Conservation (phyloP, 2,329 filamentous ascomycete species). For the Neopestalotiopsis rosae region DNA sequence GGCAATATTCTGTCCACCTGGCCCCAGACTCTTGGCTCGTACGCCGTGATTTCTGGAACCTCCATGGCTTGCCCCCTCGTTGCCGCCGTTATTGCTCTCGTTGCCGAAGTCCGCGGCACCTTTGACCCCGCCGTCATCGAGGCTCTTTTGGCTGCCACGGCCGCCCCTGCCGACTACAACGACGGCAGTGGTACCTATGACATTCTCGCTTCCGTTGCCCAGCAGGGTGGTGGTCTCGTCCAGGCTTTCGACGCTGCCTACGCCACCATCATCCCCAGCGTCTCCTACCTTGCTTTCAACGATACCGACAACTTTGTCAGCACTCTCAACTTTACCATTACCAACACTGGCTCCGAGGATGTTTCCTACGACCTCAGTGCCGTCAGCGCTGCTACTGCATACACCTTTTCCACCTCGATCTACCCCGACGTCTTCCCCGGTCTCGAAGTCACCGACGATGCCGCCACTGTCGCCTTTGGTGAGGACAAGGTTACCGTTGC, state of each 20-base stretch:
- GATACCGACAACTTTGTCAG: conserved; percentile 63
- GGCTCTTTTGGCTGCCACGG: conserved; percentile 54
- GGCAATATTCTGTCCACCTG: conserved; percentile 65
- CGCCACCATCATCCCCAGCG: conserved; percentile 56
- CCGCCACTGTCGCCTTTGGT: conserved; percentile 50
- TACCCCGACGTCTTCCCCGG: conserved; percentile 51
- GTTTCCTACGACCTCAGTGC: conserved; percentile 59
- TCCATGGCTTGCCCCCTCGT: conserved; percentile 66
- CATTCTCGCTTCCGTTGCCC: conserved; percentile 58
- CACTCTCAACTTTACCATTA: conserved; percentile 57
- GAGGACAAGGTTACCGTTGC: conserved; percentile 37
- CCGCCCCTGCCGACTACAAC: conserved; percentile 56
- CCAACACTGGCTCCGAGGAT: conserved; percentile 54
- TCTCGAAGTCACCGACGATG: conserved; percentile 42
- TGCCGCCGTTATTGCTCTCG: conserved; percentile 59
- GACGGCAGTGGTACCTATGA: conserved; percentile 42
- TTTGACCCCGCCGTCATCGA: conserved; percentile 55
- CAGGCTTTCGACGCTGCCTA: conserved; percentile 65
- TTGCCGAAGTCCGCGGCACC: conserved; percentile 57
- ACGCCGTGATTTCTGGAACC: conserved; percentile 59
- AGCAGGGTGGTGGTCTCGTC: conserved; percentile 66
- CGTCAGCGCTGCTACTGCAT: conserved; percentile 56
- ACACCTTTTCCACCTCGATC: conserved; percentile 50
- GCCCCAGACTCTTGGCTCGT: conserved; percentile 51
- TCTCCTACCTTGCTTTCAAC: conserved; percentile 66